These are phyloP conservation scores for Flaveria linearis DNA, from an alignment of 129 eudicot genomes.

Conservation along the genomic window DNA sequence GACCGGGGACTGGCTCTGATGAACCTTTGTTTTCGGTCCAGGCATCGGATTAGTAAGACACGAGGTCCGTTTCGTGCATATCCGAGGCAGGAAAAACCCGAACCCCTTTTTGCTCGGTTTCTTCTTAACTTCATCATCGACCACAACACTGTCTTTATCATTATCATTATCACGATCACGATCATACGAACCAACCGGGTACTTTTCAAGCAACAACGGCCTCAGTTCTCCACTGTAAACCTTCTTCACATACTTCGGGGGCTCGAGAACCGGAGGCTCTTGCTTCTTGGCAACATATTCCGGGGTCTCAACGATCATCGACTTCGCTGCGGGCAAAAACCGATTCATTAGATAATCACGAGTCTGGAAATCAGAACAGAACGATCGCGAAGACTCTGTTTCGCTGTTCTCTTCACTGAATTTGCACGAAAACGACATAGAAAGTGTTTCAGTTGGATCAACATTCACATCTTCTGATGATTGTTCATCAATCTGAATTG, in stretches of 20 bases:
- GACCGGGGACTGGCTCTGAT: slow-evolving; percentile 40
- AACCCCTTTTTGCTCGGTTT: slow-evolving; percentile 64
- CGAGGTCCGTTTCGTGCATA: slow-evolving; percentile 66
- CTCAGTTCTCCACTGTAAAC: slow-evolving; percentile 58
- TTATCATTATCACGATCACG: slow-evolving; percentile 37
- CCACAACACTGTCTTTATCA: slow-evolving; percentile 48
- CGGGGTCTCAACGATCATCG: slow-evolving; percentile 68
- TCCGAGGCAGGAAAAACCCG: slow-evolving; percentile 74
- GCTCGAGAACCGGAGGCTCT: slow-evolving; percentile 37
- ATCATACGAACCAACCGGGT: slow-evolving; percentile 30
- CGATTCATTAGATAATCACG: slow-evolving; percentile 85
- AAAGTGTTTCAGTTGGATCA: slow-evolving; percentile 59
- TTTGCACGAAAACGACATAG: slow-evolving; percentile 59
- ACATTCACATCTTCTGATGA: slow-evolving; percentile 47
- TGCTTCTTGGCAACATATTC: slow-evolving; percentile 62
- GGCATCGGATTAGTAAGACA: slow-evolving; percentile 59
- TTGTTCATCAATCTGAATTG: slow-evolving; percentile 37
- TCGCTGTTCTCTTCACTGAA: slow-evolving; percentile 55
- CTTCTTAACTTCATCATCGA: slow-evolving; percentile 28
- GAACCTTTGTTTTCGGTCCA: slow-evolving; percentile 47
- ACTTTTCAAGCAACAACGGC: slow-evolving; percentile 51
- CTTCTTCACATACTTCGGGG: slow-evolving; percentile 47
- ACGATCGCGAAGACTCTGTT: slow-evolving; percentile 44
- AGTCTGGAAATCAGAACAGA: slow-evolving; percentile 55
- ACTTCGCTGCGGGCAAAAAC: slow-evolving; percentile 91